A percentile compares a stretch with the other conserved stretches of the same genome.
Conservation (phyloP, 192 early-diverging fungal genomes). For the Mortierella antarctica region DNA sequence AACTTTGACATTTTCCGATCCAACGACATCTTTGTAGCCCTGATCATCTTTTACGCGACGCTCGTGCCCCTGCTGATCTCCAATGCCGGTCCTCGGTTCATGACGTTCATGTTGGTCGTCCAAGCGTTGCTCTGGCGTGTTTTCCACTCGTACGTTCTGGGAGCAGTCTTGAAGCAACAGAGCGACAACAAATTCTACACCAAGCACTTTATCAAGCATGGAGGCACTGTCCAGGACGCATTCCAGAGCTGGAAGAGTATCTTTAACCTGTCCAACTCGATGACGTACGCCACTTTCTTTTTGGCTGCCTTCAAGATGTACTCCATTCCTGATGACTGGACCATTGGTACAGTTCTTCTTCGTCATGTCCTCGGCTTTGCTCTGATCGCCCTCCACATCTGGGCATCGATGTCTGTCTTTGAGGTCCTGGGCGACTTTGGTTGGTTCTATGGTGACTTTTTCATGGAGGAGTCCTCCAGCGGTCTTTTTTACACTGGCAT, state of each 20-base stretch:
- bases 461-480: conserved; percentile 82
- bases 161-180: conserved; percentile 83
- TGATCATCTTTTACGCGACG: conserved; percentile 81
- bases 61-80: conserved; percentile 69
- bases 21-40: conserved; percentile 82
- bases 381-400: conserved; percentile 89
- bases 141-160: conserved; percentile 85
- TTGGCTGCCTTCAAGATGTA: conserved; percentile 87
- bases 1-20: conserved; percentile 92
- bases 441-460: conserved; percentile 99
- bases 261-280: conserved; percentile 90
- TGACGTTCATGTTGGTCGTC: conserved; percentile 60
- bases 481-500: conserved; percentile 90
- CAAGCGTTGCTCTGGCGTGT: conserved; percentile 92
- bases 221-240: conserved; percentile 87
- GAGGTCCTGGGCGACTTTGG: conserved; percentile 95
- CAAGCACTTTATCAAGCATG: conserved; percentile 92
- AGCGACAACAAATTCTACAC: conserved; percentile 86
- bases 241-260: conserved; percentile 97
- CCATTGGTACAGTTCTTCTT: conserved; percentile 77
- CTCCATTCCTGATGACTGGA: conserved; percentile 74
- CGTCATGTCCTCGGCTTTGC: conserved; percentile 85
- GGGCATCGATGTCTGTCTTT: conserved; percentile 92
- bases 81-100: conserved; percentile 45
- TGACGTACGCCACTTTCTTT: conserved; percentile 92